phyloP scores from a whole-genome alignment of 192 early-diverging fungal species.

The Gigaspora rosea region DNA sequence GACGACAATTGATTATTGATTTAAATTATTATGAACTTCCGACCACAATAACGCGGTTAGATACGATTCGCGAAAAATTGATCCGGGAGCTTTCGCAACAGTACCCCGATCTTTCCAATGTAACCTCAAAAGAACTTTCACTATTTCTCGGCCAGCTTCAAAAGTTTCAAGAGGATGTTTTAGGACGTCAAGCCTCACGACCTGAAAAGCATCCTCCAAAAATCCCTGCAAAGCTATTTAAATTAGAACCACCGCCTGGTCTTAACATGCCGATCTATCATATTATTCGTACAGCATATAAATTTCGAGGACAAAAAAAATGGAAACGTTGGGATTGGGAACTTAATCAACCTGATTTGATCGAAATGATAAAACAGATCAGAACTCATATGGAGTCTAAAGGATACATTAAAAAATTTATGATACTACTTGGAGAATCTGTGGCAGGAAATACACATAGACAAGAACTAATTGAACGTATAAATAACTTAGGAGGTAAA shows the following conservation, averaged over 20 bases:
- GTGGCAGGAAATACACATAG: slow-evolving; percentile 34
- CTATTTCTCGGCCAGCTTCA: slow-evolving; percentile 47
- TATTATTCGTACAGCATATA: slow-evolving; percentile 49
- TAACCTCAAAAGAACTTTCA: slow-evolving; percentile 48
- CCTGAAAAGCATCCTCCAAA: slow-evolving; percentile 28
- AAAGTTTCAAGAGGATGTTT: slow-evolving; percentile 55
- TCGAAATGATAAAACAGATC: slow-evolving; percentile 45
- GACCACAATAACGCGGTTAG: slow-evolving; percentile 45
- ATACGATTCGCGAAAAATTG: slow-evolving; percentile 40
- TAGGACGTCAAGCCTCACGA: slow-evolving; percentile 38
- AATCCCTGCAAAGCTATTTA: slow-evolving; percentile 54
- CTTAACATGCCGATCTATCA: slow-evolving; percentile 41
- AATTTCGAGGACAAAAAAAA: slow-evolving; percentile 41
- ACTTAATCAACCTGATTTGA: slow-evolving; percentile 35
- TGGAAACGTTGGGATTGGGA: slow-evolving; percentile 50
- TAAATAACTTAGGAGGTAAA: slow-evolving; percentile 48
- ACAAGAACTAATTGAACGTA: slow-evolving; percentile 39
- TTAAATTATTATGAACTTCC: slow-evolving; percentile 41
- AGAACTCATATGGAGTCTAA: slow-evolving; percentile 35
- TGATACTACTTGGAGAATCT: slow-evolving; percentile 45
- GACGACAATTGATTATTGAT: slow-evolving; percentile 29
- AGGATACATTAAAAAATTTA: slow-evolving; percentile 39
- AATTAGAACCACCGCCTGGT: slow-evolving; percentile 33
- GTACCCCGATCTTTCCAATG: slow-evolving; percentile 27
- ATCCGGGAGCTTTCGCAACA: slow-evolving; percentile 40